Evolutionary conservation across 2,329 filamentous ascomycete species (phyloP), one percentile per base, ranked within the genome.

Genomic region (Arachnomyces sp.): DNA sequence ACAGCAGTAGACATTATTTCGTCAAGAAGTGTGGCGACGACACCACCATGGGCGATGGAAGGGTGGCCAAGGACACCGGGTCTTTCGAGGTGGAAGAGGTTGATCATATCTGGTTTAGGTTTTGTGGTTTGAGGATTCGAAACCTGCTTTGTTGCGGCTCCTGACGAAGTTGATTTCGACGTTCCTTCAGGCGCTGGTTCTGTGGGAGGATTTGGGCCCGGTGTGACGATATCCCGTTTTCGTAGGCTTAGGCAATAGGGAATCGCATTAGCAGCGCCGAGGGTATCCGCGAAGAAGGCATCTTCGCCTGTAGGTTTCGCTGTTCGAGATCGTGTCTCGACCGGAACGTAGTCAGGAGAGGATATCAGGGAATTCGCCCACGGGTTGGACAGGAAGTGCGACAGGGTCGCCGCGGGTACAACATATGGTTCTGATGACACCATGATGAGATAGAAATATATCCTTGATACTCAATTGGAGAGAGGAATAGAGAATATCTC

Each of bases 251-350:
- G 49, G 21, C 60, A 48, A 38, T 65, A 59, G 2, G 66, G 66
- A 38, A 69, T 66, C 16, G 66, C 67, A 11, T 48, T 45, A 0
- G 54, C 35, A 6, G 65, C 65, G 28, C 50, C 59, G 28, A 69
- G 48, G 1, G 65, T 68, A 21, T 52, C 47, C 7, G 60, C 54
- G 41, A 69, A 63, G 53, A 60, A 69, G 38, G 59, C 59, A 41
- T 70, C 65, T 55, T 69, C 67, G 34, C 65, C 64, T 7, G 57
- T 57, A 7, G 57, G 53, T 44, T 69, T 69, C 46, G 54, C 48
- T 8, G 52, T 52, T 8, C 67, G 61, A 2, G 65, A 64, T 44
- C 59, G 61, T 34, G 64, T 67, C 32, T 53, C 51, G 39, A 67
- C 60, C 21, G 60, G 48, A 34, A 50, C 54, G 51, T 68, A 68